Conservation (phyloP, 140 eudicot species). For the Oenanthe javanica region DNA sequence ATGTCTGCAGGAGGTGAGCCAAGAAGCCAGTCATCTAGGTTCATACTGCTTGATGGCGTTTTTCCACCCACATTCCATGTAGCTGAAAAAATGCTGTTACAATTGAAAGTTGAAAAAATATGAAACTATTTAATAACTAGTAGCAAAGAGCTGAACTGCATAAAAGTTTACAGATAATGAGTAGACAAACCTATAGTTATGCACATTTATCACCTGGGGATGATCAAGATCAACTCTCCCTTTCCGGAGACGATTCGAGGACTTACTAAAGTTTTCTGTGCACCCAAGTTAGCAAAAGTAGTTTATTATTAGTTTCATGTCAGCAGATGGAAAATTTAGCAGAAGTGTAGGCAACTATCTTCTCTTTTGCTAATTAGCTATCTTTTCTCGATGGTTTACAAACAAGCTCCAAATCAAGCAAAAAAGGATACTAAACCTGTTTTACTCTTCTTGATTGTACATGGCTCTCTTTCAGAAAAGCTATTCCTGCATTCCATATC, state of each 20-base stretch:
- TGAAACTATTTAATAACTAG: not conserved
- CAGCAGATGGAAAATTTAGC: not conserved
- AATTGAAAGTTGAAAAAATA: constrained; percentile 6
- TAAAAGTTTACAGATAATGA: not conserved
- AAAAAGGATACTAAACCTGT: constrained; percentile 42
- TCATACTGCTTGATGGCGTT: constrained; percentile 67
- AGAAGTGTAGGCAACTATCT: not conserved
- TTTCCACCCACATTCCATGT: constrained; percentile 98
- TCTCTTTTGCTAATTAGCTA: not conserved
- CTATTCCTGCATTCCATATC: constrained; percentile 63
- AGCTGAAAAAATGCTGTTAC: constrained; percentile 70
- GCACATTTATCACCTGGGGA: constrained; percentile 40
- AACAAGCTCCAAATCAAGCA: not conserved
- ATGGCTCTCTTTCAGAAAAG: constrained; percentile 77
- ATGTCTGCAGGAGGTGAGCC: constrained; percentile 93
- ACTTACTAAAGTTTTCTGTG: constrained; percentile 57
- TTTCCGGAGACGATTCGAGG: constrained; percentile 38
- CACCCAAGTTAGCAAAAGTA: constrained; percentile 10
- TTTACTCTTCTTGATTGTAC: constrained; percentile 67
- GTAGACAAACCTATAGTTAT: constrained; percentile 65
- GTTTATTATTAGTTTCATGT: not conserved
- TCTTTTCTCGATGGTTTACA: not conserved
- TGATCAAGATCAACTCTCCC: constrained; percentile 61
- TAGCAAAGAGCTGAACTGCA: not conserved
- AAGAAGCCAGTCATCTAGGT: constrained; percentile 90